phyloP scores from a whole-genome alignment of 352 stramenopile genomes.

The Aphanomyces stellatus region DNA sequence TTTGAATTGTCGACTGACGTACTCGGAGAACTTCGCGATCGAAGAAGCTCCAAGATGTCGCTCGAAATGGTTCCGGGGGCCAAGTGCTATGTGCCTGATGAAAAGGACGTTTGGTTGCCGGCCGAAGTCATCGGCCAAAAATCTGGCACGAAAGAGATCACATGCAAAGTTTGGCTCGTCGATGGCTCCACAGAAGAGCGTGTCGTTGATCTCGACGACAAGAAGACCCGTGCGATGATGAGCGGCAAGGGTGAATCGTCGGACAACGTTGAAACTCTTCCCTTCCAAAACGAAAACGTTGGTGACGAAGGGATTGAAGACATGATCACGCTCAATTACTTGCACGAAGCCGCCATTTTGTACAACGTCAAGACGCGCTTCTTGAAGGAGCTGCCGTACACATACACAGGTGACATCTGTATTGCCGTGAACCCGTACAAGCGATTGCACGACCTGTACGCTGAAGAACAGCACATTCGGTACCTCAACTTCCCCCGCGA shows the following conservation, averaged over 20 bases:
- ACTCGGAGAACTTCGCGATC: not conserved
- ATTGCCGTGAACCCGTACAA: constrained; percentile 97
- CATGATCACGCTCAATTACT: constrained; percentile 82
- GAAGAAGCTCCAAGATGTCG: not conserved
- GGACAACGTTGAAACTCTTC: constrained; percentile 58
- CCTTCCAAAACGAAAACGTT: constrained; percentile 77
- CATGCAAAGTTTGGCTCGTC: constrained; percentile 49
- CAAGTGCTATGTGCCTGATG: constrained; percentile 83
- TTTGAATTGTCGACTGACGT: constrained; percentile 11
- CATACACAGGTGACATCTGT: constrained; percentile 94
- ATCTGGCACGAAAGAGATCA: constrained; percentile 55
- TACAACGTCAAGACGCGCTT: constrained; percentile 88
- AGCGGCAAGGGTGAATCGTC: constrained; percentile 31
- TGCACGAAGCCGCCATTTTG: constrained; percentile 86
- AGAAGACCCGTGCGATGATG: constrained; percentile 61
- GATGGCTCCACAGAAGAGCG: constrained; percentile 41
- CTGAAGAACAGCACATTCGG: constrained; percentile 46
- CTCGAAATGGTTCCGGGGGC: constrained; percentile 35
- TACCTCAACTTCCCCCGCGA: constrained; percentile 66
- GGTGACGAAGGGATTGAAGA: constrained; percentile 64
- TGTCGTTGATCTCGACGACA: constrained; percentile 58
- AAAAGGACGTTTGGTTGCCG: constrained; percentile 76
- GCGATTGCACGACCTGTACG: constrained; percentile 82
- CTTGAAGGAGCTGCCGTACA: constrained; percentile 88
- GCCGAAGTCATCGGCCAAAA: constrained; percentile 58